Conservation (phyloP, 306 rosid genomes). For the Quercus agrifolia region DNA sequence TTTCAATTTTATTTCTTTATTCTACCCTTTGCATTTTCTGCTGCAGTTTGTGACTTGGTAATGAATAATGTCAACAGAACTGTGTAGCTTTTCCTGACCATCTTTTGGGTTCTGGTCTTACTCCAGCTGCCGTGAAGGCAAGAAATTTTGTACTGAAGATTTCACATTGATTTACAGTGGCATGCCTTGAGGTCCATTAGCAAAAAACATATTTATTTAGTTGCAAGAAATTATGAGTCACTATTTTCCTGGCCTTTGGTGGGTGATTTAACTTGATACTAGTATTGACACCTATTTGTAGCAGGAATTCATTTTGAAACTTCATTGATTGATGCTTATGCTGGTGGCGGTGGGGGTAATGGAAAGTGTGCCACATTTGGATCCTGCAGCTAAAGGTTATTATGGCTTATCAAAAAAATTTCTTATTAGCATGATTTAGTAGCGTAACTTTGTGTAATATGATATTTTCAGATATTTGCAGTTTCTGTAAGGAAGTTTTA, state of each 20-base stretch:
- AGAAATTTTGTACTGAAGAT: slow-evolving; percentile 49
- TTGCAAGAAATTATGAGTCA: no score
- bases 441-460: no score
- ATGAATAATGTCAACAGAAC: slow-evolving; percentile 61
- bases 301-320: background rate
- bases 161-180: slow-evolving; percentile 45
- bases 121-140: slow-evolving; percentile 90
- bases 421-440: no score
- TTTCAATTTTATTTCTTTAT: background rate
- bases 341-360: no score
- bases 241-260: no score
- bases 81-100: slow-evolving; percentile 97
- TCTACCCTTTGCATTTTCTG: slow-evolving; percentile 20
- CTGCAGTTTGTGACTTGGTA: slow-evolving; percentile 29
- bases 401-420: no score
- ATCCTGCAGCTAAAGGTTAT: no score
- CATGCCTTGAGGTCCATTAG: slow-evolving; percentile 36
- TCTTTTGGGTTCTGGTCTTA: slow-evolving; percentile 91
- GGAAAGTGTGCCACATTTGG: no score
- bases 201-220: background rate
- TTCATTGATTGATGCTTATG: no score
- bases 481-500: slow-evolving; percentile 72
- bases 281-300: no score
- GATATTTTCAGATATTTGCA: background rate
- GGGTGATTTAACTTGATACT: no score